Percentiles rank a stretch among this genome's conserved stretches.
Evolutionary conservation across 2,329 filamentous ascomycete species (phyloP).

Genomic region (Fonsecaea erecta): DNA sequence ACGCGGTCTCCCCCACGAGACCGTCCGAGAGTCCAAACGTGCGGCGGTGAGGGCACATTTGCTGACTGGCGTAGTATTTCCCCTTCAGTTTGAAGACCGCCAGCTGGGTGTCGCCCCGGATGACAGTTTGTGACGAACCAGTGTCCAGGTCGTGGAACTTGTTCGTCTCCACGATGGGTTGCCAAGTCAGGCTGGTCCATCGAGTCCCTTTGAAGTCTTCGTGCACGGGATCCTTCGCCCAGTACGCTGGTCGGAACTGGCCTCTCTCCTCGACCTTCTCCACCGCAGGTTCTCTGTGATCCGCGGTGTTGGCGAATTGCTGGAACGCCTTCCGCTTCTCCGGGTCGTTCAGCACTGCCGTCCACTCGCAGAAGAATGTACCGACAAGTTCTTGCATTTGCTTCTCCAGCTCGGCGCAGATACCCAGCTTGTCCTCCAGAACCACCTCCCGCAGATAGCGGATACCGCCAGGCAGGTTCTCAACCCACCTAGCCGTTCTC

Average conservation of each 20-base stretch:
- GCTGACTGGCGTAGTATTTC: slow-evolving; percentile 81
- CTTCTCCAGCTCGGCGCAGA: slow-evolving; percentile 79
- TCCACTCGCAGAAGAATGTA: slow-evolving; percentile 90
- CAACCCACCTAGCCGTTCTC: slow-evolving; percentile 85
- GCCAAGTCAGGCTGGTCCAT: slow-evolving; percentile 73
- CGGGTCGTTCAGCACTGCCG: slow-evolving; percentile 74
- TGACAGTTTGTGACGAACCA: slow-evolving; percentile 76
- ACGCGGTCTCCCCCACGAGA: slow-evolving; percentile 68
- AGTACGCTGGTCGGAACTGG: slow-evolving; percentile 75
- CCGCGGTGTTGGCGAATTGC: slow-evolving; percentile 82
- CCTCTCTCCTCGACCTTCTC: slow-evolving; percentile 74
- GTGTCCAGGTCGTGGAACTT: slow-evolving; percentile 73
- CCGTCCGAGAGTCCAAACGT: slow-evolving; percentile 89
- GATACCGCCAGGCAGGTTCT: slow-evolving; percentile 81
- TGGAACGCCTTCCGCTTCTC: slow-evolving; percentile 70
- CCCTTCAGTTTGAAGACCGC: slow-evolving; percentile 84
- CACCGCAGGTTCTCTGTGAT: slow-evolving; percentile 66
- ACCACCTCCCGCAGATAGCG: slow-evolving; percentile 81
- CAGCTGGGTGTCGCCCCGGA: slow-evolving; percentile 85
- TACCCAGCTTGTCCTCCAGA: slow-evolving; percentile 82
- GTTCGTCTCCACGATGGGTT: slow-evolving; percentile 72
- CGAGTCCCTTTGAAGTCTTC: slow-evolving; percentile 73
- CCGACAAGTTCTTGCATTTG: slow-evolving; percentile 87
- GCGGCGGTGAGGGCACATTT: slow-evolving; percentile 94
- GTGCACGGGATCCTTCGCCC: slow-evolving; percentile 69